Base-by-base conservation (phyloP, 2,329 filamentous ascomycete species). In the Diaporthe vexans region DNA sequence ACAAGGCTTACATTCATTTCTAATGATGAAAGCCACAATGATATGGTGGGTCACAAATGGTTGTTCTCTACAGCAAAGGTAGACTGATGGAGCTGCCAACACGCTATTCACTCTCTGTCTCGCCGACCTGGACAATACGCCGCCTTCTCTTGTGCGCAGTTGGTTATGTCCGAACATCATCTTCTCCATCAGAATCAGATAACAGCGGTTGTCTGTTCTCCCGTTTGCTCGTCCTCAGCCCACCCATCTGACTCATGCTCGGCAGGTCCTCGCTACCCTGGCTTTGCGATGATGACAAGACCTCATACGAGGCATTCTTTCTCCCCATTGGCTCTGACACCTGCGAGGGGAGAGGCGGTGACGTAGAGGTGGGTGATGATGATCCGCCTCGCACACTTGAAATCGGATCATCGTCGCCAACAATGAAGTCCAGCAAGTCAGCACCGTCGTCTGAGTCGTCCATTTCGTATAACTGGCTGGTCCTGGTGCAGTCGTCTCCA, bases 381-480 rank as follows among this genome's bases (percentile, higher is more conserved):
- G 75, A 73, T 10, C 43, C n/a, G 19, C 61, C 65, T 35, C 58
- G 29, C n/a, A 68, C 4, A 29, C 73, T 76, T 33, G 73, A 75
- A 17, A 73, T 67, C 15, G 73, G 73, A 10, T 56, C 73, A 40
- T 91, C 81, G 81, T 91, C 81, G 76, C 84, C 80, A 79, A 92
- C 85, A 78, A 94, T 79, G 82, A 94, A 88, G 83, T 91, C 84
- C 77, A 89, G 73, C 19, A 91, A 80, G 76, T 90, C 88, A 58
- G 81, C 84, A 17, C 86, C 87, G 74, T 84, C 83, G 73, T 89
- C 88, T 0, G 86, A 88, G 19, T 84, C 87, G 76, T 86, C 84
- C 24, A 82, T 84, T 67, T 86, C 84, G 74, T 85, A 79, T 73
- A 85, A 76, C 76, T 88, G 87, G 76, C 86, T 88, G 19, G 86